Evolutionary conservation across 2,329 filamentous ascomycete species (phyloP).

Genomic region (Exophiala phaeomuriformis): DNA sequence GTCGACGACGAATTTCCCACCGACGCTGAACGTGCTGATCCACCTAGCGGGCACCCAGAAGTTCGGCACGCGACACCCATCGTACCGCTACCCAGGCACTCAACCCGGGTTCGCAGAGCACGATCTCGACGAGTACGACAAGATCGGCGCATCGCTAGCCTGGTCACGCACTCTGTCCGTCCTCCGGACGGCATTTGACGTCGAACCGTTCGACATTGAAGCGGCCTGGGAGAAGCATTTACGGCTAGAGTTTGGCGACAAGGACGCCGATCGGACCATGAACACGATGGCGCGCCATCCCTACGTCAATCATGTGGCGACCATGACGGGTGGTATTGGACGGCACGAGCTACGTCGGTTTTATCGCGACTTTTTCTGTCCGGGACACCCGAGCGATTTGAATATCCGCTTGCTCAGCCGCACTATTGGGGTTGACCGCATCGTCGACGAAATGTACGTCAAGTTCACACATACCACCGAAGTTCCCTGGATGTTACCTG

Average conservation of each 20-base stretch:
- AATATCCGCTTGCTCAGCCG: slow-evolving; percentile 50
- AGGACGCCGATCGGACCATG: slow-evolving; percentile 34
- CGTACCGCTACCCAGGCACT: slow-evolving; percentile 50
- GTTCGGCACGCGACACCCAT: slow-evolving; percentile 28
- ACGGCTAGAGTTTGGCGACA: slow-evolving; percentile 25
- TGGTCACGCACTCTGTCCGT: slow-evolving; percentile 59
- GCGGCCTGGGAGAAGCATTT: slow-evolving; percentile 36
- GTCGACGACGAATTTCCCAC: slow-evolving; percentile 34
- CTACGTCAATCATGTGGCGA: slow-evolving; percentile 34
- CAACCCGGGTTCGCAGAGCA: slow-evolving; percentile 64
- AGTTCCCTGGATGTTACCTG: slow-evolving; percentile 54
- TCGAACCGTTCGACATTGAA: slow-evolving; percentile 33
- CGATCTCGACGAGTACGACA: slow-evolving; percentile 61
- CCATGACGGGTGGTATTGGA: slow-evolving; percentile 38
- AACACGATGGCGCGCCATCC: slow-evolving; percentile 26
- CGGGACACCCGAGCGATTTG: slow-evolving; percentile 45
- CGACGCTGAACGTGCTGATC: slow-evolving; percentile 44
- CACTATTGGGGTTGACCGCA: slow-evolving; percentile 50
- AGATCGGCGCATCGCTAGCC: slow-evolving; percentile 56
- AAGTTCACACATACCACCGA: slow-evolving; percentile 51
- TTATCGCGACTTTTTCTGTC: slow-evolving; percentile 52
- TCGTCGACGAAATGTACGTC: slow-evolving; percentile 55
- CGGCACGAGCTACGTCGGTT: slow-evolving; percentile 41
- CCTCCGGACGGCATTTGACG: slow-evolving; percentile 54
- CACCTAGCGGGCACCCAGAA: slow-evolving; percentile 48